A percentile compares a stretch with the other conserved stretches of the same genome.
Evolutionary conservation across 2,329 filamentous ascomycete species (phyloP).

Genomic region (Neurospora sp.): DNA sequence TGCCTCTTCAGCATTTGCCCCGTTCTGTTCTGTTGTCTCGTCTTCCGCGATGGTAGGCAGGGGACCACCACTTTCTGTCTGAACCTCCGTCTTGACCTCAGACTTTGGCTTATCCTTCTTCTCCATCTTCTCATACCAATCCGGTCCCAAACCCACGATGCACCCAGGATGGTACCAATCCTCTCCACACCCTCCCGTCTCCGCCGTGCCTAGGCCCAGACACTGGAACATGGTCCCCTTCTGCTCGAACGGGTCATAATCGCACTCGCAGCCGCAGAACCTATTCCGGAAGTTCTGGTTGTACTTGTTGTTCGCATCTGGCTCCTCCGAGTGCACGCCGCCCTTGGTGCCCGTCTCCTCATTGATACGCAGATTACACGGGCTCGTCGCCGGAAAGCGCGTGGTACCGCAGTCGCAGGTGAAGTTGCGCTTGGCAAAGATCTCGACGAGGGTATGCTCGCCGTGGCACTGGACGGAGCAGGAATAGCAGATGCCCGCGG

Average conservation of each 20-base stretch:
- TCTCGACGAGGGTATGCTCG: slow-evolving; percentile 87
- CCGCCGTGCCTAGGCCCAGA: slow-evolving; percentile 67
- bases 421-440: slow-evolving; percentile 93
- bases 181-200: slow-evolving; percentile 84
- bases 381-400: slow-evolving; percentile 57
- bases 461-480: slow-evolving; percentile 96
- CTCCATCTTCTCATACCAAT: slow-evolving; percentile 53
- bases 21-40: slow-evolving; percentile 22
- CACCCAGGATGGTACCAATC: slow-evolving; percentile 98
- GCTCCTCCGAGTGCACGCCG: slow-evolving; percentile 63
- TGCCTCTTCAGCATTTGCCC: slow-evolving; percentile 13
- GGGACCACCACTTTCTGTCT: slow-evolving; percentile 11
- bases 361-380: slow-evolving; percentile 69
- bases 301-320: slow-evolving; percentile 70
- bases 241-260: slow-evolving; percentile 81
- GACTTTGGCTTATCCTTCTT: slow-evolving; percentile 14
- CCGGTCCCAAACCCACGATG: slow-evolving; percentile 67
- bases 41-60: slow-evolving; percentile 43
- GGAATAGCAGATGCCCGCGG: slow-evolving; percentile 87
- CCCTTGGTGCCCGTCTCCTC: slow-evolving; percentile 65
- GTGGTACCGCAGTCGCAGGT: slow-evolving; percentile 93
- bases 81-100: slow-evolving; percentile 16
- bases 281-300: slow-evolving; percentile 91
- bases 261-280: slow-evolving; percentile 82
- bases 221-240: slow-evolving; percentile 99